Percentiles rank a stretch among this genome's conserved stretches.
Conservation (phyloP, 805 yeast species). For the Yarrowia alimentaria region DNA sequence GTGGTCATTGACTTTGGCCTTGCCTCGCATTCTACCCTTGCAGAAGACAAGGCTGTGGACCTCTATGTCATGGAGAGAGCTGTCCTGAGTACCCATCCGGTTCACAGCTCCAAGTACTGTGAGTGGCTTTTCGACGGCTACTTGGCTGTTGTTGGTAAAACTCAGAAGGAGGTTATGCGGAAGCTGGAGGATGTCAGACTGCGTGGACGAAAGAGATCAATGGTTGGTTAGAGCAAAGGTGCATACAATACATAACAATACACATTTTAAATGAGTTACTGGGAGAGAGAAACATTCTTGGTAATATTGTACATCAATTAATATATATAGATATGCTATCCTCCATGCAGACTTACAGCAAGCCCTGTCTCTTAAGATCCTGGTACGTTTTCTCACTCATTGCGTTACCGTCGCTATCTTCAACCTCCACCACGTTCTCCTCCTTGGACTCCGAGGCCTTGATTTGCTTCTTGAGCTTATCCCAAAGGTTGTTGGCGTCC, state of each 20-base stretch:
- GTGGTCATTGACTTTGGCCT: constrained; percentile 88
- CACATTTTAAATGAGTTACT: not conserved
- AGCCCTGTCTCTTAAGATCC: constrained; percentile 85
- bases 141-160: constrained; percentile 22
- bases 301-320: no score
- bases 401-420: constrained; percentile 90
- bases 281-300: no score
- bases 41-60: constrained; percentile 97
- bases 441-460: constrained; percentile 44
- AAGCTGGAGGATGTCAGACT: constrained; percentile 80
- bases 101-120: constrained; percentile 60
- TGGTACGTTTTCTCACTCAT: constrained; percentile 79
- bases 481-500: constrained; percentile 65
- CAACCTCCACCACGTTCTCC: constrained; percentile 72
- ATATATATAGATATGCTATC: constrained; percentile 7
- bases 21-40: constrained; percentile 58
- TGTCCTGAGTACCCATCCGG: constrained; percentile 83
- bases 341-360: constrained; percentile 49
- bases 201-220: constrained; percentile 92
- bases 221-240: constrained; percentile 63
- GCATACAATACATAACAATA: not conserved
- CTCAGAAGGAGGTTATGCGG: constrained; percentile 50
- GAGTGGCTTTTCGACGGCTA: constrained; percentile 75
- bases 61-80: constrained; percentile 92
- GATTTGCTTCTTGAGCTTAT: constrained; percentile 43